Conservation (phyloP, 2,329 filamentous ascomycete species). For the Penicillium sp. region DNA sequence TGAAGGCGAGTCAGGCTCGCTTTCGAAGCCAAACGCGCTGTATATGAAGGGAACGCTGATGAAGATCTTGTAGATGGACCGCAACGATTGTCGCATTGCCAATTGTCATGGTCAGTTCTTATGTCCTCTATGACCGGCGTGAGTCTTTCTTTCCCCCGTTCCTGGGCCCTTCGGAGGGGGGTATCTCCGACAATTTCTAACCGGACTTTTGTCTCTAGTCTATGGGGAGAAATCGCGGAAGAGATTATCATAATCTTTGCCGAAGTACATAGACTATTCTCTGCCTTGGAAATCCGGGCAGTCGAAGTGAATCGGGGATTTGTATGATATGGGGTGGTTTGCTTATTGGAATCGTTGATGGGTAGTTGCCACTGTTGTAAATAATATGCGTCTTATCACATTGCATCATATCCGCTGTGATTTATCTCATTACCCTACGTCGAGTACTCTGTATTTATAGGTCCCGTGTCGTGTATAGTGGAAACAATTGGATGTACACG, state of each 20-base stretch:
- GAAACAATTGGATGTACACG: too few relatives aligned
- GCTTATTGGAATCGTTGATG: too few relatives aligned
- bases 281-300: background rate
- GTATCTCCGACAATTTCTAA: conserved; percentile 2
- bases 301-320: background rate
- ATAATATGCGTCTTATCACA: too few relatives aligned
- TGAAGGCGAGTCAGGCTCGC: background rate
- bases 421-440: too few relatives aligned
- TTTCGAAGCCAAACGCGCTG: background rate
- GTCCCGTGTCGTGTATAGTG: too few relatives aligned
- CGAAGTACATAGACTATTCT: background rate
- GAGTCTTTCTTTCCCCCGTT: conserved; percentile 14
- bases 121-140: conserved; percentile 34
- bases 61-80: conserved; percentile 26
- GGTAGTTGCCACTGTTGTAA: too few relatives aligned
- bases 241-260: conserved; percentile 4
- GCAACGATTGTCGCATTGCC: conserved; percentile 35
- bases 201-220: conserved; percentile 13
- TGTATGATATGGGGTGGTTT: background rate
- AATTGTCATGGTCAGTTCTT: conserved; percentile 34
- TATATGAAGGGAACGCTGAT: background rate
- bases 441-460: too few relatives aligned
- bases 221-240: conserved; percentile 27
- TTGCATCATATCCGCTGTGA: too few relatives aligned
- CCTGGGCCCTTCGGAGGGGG: too few relatives aligned